Conservation (phyloP, 805 yeast genomes). For the Lipomyces chichibuensis region DNA sequence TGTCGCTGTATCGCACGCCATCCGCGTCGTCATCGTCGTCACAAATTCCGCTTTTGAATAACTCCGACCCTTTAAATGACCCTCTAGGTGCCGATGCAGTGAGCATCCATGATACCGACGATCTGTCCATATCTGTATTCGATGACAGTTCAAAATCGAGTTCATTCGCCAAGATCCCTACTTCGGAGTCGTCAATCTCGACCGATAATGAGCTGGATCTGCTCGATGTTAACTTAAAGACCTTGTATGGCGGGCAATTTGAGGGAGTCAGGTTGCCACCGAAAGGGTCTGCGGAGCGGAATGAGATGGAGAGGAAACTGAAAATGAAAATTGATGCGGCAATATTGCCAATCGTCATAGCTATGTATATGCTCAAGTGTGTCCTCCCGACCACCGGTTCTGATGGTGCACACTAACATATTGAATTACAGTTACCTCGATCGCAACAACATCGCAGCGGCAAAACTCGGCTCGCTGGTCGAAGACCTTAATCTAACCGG, state of each 20-base stretch:
- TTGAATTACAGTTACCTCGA: conserved; percentile 46
- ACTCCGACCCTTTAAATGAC: neutral
- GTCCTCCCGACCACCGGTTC: neutral
- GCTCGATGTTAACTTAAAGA: neutral
- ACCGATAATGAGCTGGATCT: neutral
- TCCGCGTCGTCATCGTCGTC: neutral
- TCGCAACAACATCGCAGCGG: conserved; percentile 54
- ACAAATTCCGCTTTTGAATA: neutral
- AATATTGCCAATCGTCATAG: conserved; percentile 55
- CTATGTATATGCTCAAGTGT: conserved; percentile 54
- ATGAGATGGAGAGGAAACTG: conserved; percentile 50
- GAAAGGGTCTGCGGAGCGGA: conserved; percentile 50
- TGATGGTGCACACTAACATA: conserved; percentile 8
- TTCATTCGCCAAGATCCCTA: neutral
- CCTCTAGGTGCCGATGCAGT: neutral
- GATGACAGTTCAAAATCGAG: neutral
- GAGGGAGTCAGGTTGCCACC: conserved; percentile 37
- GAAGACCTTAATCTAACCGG: conserved; percentile 47
- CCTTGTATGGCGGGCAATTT: conserved; percentile 26
- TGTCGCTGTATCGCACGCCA: neutral
- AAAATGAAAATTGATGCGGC: conserved; percentile 55
- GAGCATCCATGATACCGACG: neutral
- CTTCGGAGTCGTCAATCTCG: neutral
- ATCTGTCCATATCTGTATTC: neutral
- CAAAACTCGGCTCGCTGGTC: conserved; percentile 51